A percentile compares a stretch with the other conserved stretches of the same genome.
phyloP scores from a whole-genome alignment of 2,329 filamentous ascomycete genomes.

The Bipolaris gigantea region DNA sequence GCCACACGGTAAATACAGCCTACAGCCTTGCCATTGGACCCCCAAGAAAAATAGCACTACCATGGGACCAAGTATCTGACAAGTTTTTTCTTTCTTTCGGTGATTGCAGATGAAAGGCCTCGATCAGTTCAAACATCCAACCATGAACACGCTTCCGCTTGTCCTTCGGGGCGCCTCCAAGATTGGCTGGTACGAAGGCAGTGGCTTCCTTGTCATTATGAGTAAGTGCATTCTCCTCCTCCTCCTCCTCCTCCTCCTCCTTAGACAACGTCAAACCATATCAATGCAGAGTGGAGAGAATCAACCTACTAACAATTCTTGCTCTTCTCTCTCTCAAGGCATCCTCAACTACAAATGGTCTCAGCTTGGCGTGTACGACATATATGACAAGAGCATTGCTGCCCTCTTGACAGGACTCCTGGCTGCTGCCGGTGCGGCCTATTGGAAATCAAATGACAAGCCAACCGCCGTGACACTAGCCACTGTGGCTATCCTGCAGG shows the following conservation, averaged over 20 bases:
- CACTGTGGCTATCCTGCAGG: slow-evolving; percentile 32
- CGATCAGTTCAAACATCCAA: slow-evolving; percentile 40
- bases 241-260: background rate
- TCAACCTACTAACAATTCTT: background rate
- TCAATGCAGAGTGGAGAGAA: no score
- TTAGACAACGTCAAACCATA: background rate
- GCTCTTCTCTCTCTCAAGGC: slow-evolving; percentile 7
- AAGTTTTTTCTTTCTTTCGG: no score
- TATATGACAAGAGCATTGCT: slow-evolving; percentile 38
- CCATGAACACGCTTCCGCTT: slow-evolving; percentile 33
- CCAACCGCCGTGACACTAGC: slow-evolving; percentile 27
- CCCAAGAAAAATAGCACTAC: no score
- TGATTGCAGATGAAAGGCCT: slow-evolving; percentile 35
- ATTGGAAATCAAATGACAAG: slow-evolving; percentile 31
- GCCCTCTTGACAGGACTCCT: slow-evolving; percentile 31
- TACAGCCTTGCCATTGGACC: background rate
- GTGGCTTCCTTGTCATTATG: slow-evolving; percentile 41
- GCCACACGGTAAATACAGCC: slow-evolving; percentile 33
- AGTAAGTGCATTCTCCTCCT: slow-evolving; percentile 22
- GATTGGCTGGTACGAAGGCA: slow-evolving; percentile 44
- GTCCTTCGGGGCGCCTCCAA: slow-evolving; percentile 35
- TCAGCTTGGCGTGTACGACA: slow-evolving; percentile 35
- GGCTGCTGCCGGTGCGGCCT: slow-evolving; percentile 29
- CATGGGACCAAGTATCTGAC: no score
- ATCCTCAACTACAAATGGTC: slow-evolving; percentile 43